A percentile compares a stretch with the other conserved stretches of the same genome.
Evolutionary conservation across 2,329 filamentous ascomycete species (phyloP).

Genomic region (Paecilomyces sp.): DNA sequence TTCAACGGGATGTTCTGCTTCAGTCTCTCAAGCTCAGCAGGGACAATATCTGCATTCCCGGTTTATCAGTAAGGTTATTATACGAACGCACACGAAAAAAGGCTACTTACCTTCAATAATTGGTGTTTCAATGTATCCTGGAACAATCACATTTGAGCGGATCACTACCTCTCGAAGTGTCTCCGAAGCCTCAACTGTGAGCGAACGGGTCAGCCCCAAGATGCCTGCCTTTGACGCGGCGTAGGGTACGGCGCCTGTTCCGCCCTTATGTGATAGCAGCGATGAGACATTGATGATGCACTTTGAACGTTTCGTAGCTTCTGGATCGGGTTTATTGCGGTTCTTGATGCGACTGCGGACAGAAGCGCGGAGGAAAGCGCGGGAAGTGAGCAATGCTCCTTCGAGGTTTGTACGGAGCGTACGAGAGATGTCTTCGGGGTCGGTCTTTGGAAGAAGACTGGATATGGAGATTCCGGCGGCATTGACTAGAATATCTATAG

Average conservation of each 20-base stretch:
- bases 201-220: constrained; percentile 47
- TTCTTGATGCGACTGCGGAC: constrained; percentile 23
- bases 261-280: constrained; percentile 62
- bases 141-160: constrained; percentile 72
- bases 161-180: constrained; percentile 58
- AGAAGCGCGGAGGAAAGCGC: constrained; percentile 28
- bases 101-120: constrained; percentile 64
- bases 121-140: constrained; percentile 73
- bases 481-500: constrained; percentile 63
- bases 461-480: constrained; percentile 67
- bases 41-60: constrained; percentile 33
- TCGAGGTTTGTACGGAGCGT: constrained; percentile 65
- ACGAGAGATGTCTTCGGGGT: constrained; percentile 43
- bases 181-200: constrained; percentile 25
- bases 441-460: constrained; percentile 54
- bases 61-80: constrained; percentile 4
- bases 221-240: constrained; percentile 76
- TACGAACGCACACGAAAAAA: neutral
- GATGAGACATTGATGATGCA: constrained; percentile 80
- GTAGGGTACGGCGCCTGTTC: constrained; percentile 64
- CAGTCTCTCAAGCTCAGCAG: constrained; percentile 19
- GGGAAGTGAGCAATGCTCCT: constrained; percentile 34
- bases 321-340: constrained; percentile 5
- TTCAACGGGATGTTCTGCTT: constrained; percentile 53
- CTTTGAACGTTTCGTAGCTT: constrained; percentile 37